Evolutionary conservation across 1,139 yeast genomes (phyloP).

Genomic region (Yamadazyma spencermartinsiae): DNA sequence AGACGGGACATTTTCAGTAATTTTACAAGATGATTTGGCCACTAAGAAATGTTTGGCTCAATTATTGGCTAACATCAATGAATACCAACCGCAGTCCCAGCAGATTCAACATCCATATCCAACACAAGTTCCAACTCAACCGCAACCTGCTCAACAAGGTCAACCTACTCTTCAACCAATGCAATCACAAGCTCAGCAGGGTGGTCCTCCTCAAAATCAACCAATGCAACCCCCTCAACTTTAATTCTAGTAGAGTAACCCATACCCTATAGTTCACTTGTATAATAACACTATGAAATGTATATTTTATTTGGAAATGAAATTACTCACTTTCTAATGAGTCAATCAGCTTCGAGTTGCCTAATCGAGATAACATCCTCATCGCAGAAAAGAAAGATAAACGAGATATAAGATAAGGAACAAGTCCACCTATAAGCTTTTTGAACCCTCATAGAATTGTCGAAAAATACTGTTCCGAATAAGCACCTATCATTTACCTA

Average conservation of each 20-base stretch:
- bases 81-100: constrained; percentile 20
- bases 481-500: not conserved
- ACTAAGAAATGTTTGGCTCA: constrained; percentile 88
- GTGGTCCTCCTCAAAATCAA: not conserved
- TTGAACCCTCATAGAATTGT: no score
- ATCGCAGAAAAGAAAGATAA: not conserved
- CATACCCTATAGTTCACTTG: not conserved
- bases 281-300: not conserved
- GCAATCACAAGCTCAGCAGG: not conserved
- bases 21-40: constrained; percentile 82
- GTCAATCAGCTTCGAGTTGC: not conserved
- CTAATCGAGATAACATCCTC: not conserved
- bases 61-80: constrained; percentile 66
- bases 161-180: not conserved
- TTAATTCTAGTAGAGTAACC: not conserved
- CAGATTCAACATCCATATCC: constrained; percentile 3
- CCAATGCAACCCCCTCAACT: not conserved
- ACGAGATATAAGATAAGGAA: not conserved
- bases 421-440: no score
- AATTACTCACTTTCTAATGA: not conserved
- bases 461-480: no score
- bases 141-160: constrained; percentile 6
- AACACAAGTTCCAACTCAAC: constrained; percentile 2
- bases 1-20: constrained; percentile 84
- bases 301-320: not conserved